Evolutionary conservation across 176 grass and related monocot genomes (phyloP).

Genomic region (Secale cereale): DNA sequence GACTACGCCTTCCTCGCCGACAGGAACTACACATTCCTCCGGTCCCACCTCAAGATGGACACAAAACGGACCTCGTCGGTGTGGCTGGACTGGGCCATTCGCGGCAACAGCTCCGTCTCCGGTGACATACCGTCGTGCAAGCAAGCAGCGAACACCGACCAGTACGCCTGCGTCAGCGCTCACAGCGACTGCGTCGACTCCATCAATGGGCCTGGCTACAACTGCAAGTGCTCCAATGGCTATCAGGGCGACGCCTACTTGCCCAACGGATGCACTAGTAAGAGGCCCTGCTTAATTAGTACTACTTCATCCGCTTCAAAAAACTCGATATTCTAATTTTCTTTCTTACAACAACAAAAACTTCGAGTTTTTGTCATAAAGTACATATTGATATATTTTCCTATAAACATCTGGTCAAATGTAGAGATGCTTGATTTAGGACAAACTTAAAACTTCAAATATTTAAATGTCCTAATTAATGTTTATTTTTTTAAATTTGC

Average conservation of each 20-base stretch:
- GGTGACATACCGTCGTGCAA: background rate
- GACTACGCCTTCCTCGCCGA: constrained; percentile 7
- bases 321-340: no score
- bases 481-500: no score
- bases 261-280: background rate
- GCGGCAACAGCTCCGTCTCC: background rate
- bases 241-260: background rate
- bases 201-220: background rate
- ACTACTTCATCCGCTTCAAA: no score
- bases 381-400: no score
- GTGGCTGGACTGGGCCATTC: constrained; percentile 5
- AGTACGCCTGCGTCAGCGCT: background rate
- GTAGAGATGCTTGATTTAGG: no score
- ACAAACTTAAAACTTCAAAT: no score
- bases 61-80: background rate
- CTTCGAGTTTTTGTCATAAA: no score
- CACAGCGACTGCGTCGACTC: background rate
- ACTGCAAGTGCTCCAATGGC: background rate
- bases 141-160: background rate
- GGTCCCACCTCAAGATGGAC: background rate
- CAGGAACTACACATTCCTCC: background rate
- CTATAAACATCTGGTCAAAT: no score
- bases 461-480: no score
- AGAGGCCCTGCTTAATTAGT: background rate
- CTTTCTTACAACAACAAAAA: no score